Conservation (phyloP, 768 basidiomycete genomes). For the Pulveroboletus sp. region DNA sequence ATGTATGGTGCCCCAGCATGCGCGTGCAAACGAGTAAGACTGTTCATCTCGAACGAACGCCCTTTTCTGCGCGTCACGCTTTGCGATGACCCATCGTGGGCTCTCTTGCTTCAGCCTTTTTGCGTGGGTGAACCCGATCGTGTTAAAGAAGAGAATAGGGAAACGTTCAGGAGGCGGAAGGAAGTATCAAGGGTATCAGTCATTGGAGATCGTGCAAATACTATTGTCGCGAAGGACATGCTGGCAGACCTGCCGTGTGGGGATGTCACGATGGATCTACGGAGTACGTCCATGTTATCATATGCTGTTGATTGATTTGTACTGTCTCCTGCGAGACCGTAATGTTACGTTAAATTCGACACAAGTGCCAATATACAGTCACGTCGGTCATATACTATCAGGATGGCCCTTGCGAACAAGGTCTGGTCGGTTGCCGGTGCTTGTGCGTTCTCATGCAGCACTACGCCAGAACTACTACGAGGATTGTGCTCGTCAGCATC, state of each 20-base stretch:
- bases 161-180: not conserved
- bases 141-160: not conserved
- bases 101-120: not conserved
- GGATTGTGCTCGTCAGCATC: no score
- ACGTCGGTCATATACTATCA: no score
- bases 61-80: slow-evolving; percentile 12
- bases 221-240: slow-evolving; percentile 1
- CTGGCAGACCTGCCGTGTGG: not conserved
- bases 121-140: not conserved
- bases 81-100: slow-evolving; percentile 14
- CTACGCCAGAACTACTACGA: no score
- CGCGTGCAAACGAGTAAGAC: slow-evolving; percentile 7
- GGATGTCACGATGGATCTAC: slow-evolving; percentile 11
- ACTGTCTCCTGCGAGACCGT: slow-evolving; percentile 23
- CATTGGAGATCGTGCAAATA: not conserved
- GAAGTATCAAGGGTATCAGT: not conserved
- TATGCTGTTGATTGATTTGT: slow-evolving; percentile 31
- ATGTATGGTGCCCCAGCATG: slow-evolving; percentile 1
- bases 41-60: slow-evolving; percentile 11
- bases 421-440: not conserved
- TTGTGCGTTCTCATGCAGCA: not conserved
- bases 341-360: slow-evolving; percentile 27
- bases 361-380: slow-evolving; percentile 5
- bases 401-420: no score
- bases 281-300: slow-evolving; percentile 25